Evolutionary conservation across 139 green algal species (phyloP), one percentile per base, ranked within the genome.

Genomic region (Asterochloris sp.): DNA sequence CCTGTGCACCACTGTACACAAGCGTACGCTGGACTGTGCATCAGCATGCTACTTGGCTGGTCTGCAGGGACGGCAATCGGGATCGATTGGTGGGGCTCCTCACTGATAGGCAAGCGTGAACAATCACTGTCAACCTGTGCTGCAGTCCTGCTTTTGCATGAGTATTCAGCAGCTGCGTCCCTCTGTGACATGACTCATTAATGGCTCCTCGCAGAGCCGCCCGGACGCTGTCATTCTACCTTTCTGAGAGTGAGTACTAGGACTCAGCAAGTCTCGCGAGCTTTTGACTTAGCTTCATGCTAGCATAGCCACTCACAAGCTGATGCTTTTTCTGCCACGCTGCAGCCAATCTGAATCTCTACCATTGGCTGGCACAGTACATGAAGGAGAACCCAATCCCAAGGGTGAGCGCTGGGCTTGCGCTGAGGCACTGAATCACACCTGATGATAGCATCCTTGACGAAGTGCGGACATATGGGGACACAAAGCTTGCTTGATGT

Each of bases 61-160:
- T 24, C 1, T 54, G 76, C 76, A 80, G 93, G 19, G 94, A 96
- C 63, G 94, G 91, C 47, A 97, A 97, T 88, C 69, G 92, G 0
- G 94, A 97, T 79, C 76, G 92, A 6, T 73, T 97, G 10, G 90
- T 97, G 63, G 93, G 94, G 0, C 84, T 97, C 54, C 84, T 97
- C 0, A 97, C 94, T 11, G 89, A 94, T 24, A 85, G 93, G 88
- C 91, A 78, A 73, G 19, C 27, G 0, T 79, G 69, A 47, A 28
- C 23, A 28, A 24, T 21, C 61, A 17, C 24, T 38, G 14, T 17
- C 26, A 80, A 47, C 29, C 9, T 64, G 27, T 69, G 16, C 23
- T 68, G 67, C 11, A 29, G 17, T 12, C 10, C 67, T 66, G 16
- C 47, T 17, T 54, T 27, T 1, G 38, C 69, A 28, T 10, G 4